Evolutionary conservation across 176 grass and related monocot genomes (phyloP), one percentile per base, ranked within the genome.

Genomic region (Triticum timopheevii): DNA sequence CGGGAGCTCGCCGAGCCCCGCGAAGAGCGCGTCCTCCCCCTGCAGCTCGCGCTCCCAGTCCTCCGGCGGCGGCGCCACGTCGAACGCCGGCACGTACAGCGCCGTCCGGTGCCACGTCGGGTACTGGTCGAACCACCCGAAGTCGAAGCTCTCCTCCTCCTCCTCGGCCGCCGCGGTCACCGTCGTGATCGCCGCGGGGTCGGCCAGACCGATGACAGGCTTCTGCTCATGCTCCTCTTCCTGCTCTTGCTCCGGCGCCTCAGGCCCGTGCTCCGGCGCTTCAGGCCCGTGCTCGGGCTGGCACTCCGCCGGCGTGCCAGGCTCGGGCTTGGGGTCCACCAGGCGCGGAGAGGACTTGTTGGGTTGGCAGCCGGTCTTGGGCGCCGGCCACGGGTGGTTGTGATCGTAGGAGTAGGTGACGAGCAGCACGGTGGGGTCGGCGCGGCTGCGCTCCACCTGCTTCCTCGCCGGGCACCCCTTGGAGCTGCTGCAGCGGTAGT

Each of bases 401-500:
- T 97, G 95, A 1, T 97, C 95, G 75, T 92, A 95, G 70, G 93
- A 93, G 90, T 97, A 97, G 76, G 95, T 93, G 87, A 97, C 91
- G 87, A 95, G 90, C 23, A 97, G 91, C 76, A 88, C 86, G 87
- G 86, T 80, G 25, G 95, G 95, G 78, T 97, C 93, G 6, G 67
- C 66, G 65, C 95, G 89, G 86, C 93, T 92, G 84, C 95, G 88
- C 89, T 97, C 95, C 69, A 97, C 93, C 89, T 95, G 95, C 83
- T 97, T 97, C 87, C 93, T 94, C 52, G 95, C 95, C 58, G 95
- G 95, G 50, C 95, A 97, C 11, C 95, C 95, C 87, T 97, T 97
- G 64, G 85, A 97, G 77, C 87, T 97, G 78, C 95, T 97, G 89
- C 95, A 97, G 61, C 95, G 84, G 86, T 97, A 97, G 86, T 97